phyloP scores from a whole-genome alignment of 2,329 filamentous ascomycete species.

The Colletotrichum orchidophilum region DNA sequence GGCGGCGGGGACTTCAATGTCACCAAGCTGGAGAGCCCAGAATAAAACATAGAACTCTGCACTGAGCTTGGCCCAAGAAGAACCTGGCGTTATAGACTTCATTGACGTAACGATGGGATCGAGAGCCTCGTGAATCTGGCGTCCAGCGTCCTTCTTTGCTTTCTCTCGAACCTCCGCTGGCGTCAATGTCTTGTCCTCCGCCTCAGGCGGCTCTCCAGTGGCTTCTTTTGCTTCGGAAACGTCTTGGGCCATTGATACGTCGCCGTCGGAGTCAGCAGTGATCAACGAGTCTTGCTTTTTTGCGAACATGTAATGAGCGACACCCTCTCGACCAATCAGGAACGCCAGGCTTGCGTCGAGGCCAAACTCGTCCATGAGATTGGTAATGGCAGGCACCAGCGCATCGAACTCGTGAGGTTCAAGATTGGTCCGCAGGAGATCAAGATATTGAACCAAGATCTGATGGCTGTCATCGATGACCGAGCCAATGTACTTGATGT shows the following conservation, averaged over 20 bases:
- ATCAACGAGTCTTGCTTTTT: slow-evolving; percentile 38
- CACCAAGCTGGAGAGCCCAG: slow-evolving; percentile 87
- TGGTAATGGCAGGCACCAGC: slow-evolving; percentile 78
- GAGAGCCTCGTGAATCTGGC: slow-evolving; percentile 73
- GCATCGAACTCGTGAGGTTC: slow-evolving; percentile 79
- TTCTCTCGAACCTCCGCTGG: slow-evolving; percentile 41
- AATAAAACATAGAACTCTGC: slow-evolving; percentile 89
- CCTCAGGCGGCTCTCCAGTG: slow-evolving; percentile 42
- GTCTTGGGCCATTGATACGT: slow-evolving; percentile 59
- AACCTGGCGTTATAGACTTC: slow-evolving; percentile 66
- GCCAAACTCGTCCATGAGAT: slow-evolving; percentile 80
- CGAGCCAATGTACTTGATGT: slow-evolving; percentile 88
- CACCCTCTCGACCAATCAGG: slow-evolving; percentile 79
- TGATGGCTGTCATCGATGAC: slow-evolving; percentile 91
- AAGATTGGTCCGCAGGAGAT: slow-evolving; percentile 85
- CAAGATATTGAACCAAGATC: slow-evolving; percentile 86
- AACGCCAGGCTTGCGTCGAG: slow-evolving; percentile 86
- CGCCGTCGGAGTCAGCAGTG: slow-evolving; percentile 62
- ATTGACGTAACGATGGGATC: slow-evolving; percentile 78
- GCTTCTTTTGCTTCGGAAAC: slow-evolving; percentile 31
- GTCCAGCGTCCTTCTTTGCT: slow-evolving; percentile 53
- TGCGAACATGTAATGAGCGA: slow-evolving; percentile 70
- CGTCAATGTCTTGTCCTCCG: slow-evolving; percentile 40
- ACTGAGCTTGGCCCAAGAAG: slow-evolving; percentile 76
- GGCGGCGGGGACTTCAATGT: slow-evolving; percentile 78